Percentiles rank a stretch among this genome's conserved stretches.
Conservation (phyloP, 371 early-diverging fungal species). For the Mortierella sp. region DNA sequence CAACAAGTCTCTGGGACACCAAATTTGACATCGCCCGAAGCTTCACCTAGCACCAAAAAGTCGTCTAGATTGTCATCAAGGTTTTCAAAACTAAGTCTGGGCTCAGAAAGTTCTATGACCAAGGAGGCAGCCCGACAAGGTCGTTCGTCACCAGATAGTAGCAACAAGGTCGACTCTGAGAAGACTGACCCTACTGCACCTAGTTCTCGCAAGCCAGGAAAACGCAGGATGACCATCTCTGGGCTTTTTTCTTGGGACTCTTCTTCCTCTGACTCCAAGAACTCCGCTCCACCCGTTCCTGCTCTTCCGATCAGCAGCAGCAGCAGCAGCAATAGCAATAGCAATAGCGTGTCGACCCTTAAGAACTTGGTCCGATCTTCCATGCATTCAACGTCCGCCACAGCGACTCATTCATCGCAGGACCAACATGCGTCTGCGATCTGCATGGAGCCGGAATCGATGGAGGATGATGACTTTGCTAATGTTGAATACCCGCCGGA, state of each 20-base stretch:
- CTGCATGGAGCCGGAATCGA: slow-evolving; percentile 8
- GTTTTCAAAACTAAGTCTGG: slow-evolving; percentile 17
- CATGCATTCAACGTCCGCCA: neutral
- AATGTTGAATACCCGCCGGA: slow-evolving; percentile 6
- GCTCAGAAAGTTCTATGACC: neutral
- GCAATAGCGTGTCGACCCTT: slow-evolving; percentile 18
- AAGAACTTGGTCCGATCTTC: slow-evolving; percentile 21
- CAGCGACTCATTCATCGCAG: neutral
- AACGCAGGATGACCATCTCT: slow-evolving; percentile 47
- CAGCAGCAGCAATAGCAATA: neutral
- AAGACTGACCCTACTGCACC: neutral
- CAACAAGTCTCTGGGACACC: neutral
- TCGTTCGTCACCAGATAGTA: neutral
- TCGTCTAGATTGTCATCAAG: slow-evolving; percentile 8
- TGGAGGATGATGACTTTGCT: slow-evolving; percentile 3
- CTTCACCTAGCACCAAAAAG: neutral
- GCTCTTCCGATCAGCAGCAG: neutral
- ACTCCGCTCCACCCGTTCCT: neutral
- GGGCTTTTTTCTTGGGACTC: slow-evolving; percentile 34
- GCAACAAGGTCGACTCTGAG: neutral
- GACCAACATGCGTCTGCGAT: neutral
- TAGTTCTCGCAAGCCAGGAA: slow-evolving; percentile 18
- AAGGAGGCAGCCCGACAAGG: neutral
- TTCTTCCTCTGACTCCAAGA: slow-evolving; percentile 4
- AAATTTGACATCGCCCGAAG: neutral